Evolutionary conservation across 192 early-diverging fungal species (phyloP).

Genomic region (Podila verticillata): DNA sequence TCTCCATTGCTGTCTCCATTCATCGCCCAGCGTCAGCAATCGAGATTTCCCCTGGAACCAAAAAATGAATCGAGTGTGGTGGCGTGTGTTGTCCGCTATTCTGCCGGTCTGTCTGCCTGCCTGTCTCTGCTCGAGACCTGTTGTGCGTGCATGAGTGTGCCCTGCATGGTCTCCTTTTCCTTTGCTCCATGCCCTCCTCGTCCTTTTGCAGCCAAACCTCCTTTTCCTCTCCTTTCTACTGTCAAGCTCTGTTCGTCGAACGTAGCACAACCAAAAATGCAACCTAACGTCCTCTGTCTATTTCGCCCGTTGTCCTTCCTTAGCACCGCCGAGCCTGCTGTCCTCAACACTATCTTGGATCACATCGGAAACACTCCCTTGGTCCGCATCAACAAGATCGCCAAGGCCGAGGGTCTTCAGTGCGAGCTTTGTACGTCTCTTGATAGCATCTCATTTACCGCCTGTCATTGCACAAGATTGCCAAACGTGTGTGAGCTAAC

Average conservation of each 20-base stretch:
- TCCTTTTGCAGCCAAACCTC: too few species aligned
- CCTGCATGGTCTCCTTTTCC: slow-evolving; percentile 5
- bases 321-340: slow-evolving; percentile 75
- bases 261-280: background rate
- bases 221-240: background rate
- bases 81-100: too few species aligned
- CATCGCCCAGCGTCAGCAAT: background rate
- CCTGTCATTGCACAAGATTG: too few species aligned
- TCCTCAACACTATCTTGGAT: slow-evolving; percentile 90
- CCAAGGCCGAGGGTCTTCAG: slow-evolving; percentile 87
- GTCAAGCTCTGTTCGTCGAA: background rate
- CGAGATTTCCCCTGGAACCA: too few species aligned
- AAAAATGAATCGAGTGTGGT: too few species aligned
- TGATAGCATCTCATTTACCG: too few species aligned
- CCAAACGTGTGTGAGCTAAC: background rate
- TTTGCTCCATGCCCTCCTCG: too few species aligned
- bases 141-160: background rate
- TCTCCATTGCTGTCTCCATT: background rate
- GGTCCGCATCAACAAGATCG: slow-evolving; percentile 91
- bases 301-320: background rate
- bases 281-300: background rate
- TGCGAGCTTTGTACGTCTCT: slow-evolving; percentile 86
- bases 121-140: background rate
- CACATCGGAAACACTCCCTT: slow-evolving; percentile 98
- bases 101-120: too few species aligned